These are phyloP conservation scores for Galerina sulciceps DNA, from an alignment of 768 basidiomycete genomes.

Conservation along the genomic window DNA sequence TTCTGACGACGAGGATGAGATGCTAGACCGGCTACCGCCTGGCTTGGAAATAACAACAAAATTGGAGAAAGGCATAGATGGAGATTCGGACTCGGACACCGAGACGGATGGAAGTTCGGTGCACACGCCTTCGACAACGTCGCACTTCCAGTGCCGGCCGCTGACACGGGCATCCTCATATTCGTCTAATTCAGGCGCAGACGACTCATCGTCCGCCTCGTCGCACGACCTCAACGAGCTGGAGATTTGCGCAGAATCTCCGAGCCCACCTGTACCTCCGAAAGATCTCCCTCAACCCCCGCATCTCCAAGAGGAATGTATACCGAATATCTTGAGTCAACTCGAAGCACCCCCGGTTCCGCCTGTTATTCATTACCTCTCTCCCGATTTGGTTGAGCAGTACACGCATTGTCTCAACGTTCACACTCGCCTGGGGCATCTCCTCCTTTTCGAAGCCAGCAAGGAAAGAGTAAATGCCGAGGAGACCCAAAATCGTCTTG, in stretches of 20 bases:
- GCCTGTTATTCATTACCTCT: constrained; percentile 28
- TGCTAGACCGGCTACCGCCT: constrained; percentile 11
- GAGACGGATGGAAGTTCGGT: constrained; percentile 52
- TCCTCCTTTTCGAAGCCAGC: constrained; percentile 44
- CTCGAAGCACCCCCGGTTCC: background rate
- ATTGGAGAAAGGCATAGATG: background rate
- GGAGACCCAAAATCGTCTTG: constrained; percentile 42
- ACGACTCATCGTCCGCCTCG: constrained; percentile 11
- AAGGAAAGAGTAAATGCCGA: constrained; percentile 43
- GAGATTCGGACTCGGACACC: constrained; percentile 9
- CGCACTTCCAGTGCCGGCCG: constrained; percentile 22
- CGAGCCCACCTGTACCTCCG: constrained; percentile 6
- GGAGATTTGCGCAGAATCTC: background rate
- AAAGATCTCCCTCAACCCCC: constrained; percentile 1
- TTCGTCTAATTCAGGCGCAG: constrained; percentile 11
- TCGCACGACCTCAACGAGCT: background rate
- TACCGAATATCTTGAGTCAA: background rate
- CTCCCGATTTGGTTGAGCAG: constrained; percentile 34
- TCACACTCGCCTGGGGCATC: constrained; percentile 41
- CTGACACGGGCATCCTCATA: constrained; percentile 13
- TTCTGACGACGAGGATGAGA: constrained; percentile 46
- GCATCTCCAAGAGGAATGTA: background rate
- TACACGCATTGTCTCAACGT: constrained; percentile 36
- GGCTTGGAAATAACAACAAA: background rate
- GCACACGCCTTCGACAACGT: constrained; percentile 45